Conservation (phyloP, 108 stramenopile species). For the Cyclotella cryptica region DNA sequence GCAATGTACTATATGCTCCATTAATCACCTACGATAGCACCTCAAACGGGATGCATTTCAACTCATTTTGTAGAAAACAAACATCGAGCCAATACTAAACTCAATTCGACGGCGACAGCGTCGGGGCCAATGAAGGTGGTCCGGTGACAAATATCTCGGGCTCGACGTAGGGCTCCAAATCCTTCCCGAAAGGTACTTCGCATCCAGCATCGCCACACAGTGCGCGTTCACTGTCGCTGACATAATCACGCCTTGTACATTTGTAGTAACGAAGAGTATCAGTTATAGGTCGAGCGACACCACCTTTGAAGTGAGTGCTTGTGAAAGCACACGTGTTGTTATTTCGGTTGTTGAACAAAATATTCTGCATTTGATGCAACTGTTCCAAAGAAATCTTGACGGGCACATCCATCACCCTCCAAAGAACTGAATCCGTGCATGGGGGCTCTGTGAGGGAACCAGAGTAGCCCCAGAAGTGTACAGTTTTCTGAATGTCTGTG, state of each 20-base stretch:
- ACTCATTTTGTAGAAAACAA: not conserved
- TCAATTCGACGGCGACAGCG: not conserved
- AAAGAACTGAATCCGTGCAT: conserved; percentile 68
- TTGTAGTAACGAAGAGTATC: conserved; percentile 25
- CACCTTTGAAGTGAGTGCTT: conserved; percentile 64
- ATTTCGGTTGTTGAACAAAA: conserved; percentile 69
- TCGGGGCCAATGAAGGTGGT: conserved; percentile 35
- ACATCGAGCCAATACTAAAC: not conserved
- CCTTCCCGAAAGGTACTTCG: conserved; percentile 30
- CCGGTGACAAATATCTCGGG: conserved; percentile 35
- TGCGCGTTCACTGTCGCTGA: conserved; percentile 44
- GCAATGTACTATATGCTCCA: no score
- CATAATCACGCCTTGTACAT: conserved; percentile 31
- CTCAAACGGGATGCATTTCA: not conserved
- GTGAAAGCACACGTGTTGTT: conserved; percentile 58
- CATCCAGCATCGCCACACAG: conserved; percentile 40
- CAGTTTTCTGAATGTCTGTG: conserved; percentile 56
- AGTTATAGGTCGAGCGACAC: conserved; percentile 72
- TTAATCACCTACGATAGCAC: no score
- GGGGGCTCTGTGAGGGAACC: conserved; percentile 85
- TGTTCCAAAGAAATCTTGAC: conserved; percentile 66
- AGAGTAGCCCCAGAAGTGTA: conserved; percentile 80
- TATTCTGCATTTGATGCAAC: conserved; percentile 68
- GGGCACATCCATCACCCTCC: conserved; percentile 76
- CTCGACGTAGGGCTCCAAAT: conserved; percentile 33